Base-by-base conservation (phyloP, 495 filamentous ascomycete species). In the Acidomyces sp. region DNA sequence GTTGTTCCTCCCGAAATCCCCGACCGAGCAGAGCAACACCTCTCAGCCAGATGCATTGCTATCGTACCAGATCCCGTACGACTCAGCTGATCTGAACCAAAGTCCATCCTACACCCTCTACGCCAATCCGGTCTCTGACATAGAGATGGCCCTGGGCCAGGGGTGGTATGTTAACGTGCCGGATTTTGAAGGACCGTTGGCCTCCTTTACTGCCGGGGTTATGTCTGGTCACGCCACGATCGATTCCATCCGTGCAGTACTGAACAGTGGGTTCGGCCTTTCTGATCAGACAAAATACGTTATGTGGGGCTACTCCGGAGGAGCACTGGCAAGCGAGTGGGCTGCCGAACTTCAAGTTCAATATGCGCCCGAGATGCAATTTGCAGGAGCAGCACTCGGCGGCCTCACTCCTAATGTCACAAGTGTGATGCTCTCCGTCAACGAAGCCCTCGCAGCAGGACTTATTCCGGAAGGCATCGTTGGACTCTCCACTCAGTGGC, bases 291-390 rank as follows among this genome's bases (percentile, higher is more conserved):
- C 21, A 12, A 31, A 18, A 12, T 34, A 27, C 23, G 37, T 31
- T n/a, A 44, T 73, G 48, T 72, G 64, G 66, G 73, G 72, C 3
- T 77, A 75, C 44, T 71, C 67, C 4, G 72, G 73, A n/a, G 73
- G 72, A 23, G 58, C 63, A 1, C 57, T 75, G 33, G 70, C 71
- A 0, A 68, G 62, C 1, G 68, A 62, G 35, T 74, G 66, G 59
- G 71, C 71, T 0, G 62, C 63, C 7, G 67, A 72, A 44, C 39
- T 75, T 34, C 67, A 70, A 30, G 56, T 54, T 10, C 45, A 45
- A 4, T 77, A 77, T 46, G 70, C 71, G 1, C 65, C 72, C 1
- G 70, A 74, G 27, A 51, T 78, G 2, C 41, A 60, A 20, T 62
- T 76, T 36, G 57, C 54, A 27, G 67, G 70, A 11, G 66, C 61